A percentile compares a stretch with the other conserved stretches of the same genome.
Conservation (phyloP, 257 asterid genomes). For the Petunia secreta region DNA sequence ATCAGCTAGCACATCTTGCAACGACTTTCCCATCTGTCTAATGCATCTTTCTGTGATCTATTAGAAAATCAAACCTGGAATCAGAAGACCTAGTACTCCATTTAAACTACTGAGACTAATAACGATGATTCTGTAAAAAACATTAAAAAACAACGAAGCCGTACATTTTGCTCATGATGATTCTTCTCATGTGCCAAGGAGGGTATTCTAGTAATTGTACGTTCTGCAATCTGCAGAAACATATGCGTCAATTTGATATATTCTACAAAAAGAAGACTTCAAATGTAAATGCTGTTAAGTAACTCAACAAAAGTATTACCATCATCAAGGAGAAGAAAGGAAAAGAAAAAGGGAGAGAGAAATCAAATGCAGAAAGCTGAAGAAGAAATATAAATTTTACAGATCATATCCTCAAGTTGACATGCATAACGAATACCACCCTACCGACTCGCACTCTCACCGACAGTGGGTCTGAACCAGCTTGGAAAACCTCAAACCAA, state of each 20-base stretch:
- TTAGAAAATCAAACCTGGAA: slow-evolving; percentile 8
- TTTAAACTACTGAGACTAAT: slow-evolving; percentile 10
- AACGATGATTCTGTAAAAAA: slow-evolving; percentile 8
- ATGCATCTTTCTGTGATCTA: slow-evolving; percentile 88
- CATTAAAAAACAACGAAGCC: slow-evolving; percentile 27
- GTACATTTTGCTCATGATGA: slow-evolving; percentile 87
- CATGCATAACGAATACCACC: neutral
- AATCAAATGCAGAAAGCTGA: slow-evolving; percentile 18
- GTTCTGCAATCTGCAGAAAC: slow-evolving; percentile 66
- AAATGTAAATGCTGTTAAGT: slow-evolving; percentile 18
- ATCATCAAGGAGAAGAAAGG: slow-evolving; percentile 4
- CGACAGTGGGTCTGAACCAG: neutral
- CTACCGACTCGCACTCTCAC: neutral
- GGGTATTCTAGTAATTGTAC: slow-evolving; percentile 64
- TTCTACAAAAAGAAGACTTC: slow-evolving; percentile 1
- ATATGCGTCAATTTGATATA: neutral
- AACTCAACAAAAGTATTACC: slow-evolving; percentile 17
- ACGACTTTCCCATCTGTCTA: slow-evolving; percentile 66
- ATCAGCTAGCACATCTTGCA: slow-evolving; percentile 87
- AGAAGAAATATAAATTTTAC: slow-evolving; percentile 20
- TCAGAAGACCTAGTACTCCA: slow-evolving; percentile 11
- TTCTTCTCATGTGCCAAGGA: slow-evolving; percentile 86
- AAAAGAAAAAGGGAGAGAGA: neutral
- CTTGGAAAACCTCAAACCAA: neutral
- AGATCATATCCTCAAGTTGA: slow-evolving; percentile 16